A percentile compares a stretch with the other conserved stretches of the same genome.
These are phyloP conservation scores for Begonia loranthoides DNA, from an alignment of 306 rosid genomes.

Conservation along the genomic window DNA sequence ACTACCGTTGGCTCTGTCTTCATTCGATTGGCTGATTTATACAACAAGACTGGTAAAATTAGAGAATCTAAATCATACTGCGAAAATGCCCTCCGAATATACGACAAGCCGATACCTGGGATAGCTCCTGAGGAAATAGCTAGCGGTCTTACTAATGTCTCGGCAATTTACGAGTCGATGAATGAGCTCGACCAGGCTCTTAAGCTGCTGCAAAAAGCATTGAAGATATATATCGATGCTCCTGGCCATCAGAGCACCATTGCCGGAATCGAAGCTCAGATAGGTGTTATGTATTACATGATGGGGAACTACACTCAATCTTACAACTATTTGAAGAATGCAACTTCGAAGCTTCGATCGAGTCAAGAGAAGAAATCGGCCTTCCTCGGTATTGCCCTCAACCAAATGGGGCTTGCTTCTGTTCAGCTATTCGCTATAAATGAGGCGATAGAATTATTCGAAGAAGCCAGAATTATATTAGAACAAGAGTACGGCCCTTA, in stretches of 20 bases:
- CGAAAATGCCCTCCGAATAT: slow-evolving; percentile 71
- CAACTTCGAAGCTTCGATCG: slow-evolving; percentile 65
- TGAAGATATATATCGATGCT: slow-evolving; percentile 43
- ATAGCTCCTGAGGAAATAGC: slow-evolving; percentile 73
- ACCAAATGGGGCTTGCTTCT: slow-evolving; percentile 90
- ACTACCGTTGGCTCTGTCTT: slow-evolving; percentile 71
- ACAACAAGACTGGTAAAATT: slow-evolving; percentile 61
- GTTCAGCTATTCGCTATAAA: slow-evolving; percentile 43
- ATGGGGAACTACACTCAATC: slow-evolving; percentile 59
- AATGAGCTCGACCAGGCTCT: slow-evolving; percentile 70
- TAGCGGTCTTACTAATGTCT: slow-evolving; percentile 63
- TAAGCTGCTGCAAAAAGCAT: slow-evolving; percentile 51
- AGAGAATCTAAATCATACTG: slow-evolving; percentile 74
- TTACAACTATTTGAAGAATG: slow-evolving; percentile 48
- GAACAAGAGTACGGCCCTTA: slow-evolving; percentile 70
- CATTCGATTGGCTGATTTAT: slow-evolving; percentile 73
- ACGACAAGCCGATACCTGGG: slow-evolving; percentile 64
- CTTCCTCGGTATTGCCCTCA: slow-evolving; percentile 78
- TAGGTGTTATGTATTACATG: slow-evolving; percentile 75
- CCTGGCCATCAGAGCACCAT: slow-evolving; percentile 75
- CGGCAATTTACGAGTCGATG: slow-evolving; percentile 85
- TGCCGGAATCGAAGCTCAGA: slow-evolving; percentile 94
- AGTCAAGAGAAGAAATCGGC: slow-evolving; percentile 75
- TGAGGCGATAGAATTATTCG: slow-evolving; percentile 69
- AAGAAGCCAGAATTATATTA: slow-evolving; percentile 59